Evolutionary conservation across 306 rosid genomes (phyloP).

Genomic region (Potentilla sterilis): DNA sequence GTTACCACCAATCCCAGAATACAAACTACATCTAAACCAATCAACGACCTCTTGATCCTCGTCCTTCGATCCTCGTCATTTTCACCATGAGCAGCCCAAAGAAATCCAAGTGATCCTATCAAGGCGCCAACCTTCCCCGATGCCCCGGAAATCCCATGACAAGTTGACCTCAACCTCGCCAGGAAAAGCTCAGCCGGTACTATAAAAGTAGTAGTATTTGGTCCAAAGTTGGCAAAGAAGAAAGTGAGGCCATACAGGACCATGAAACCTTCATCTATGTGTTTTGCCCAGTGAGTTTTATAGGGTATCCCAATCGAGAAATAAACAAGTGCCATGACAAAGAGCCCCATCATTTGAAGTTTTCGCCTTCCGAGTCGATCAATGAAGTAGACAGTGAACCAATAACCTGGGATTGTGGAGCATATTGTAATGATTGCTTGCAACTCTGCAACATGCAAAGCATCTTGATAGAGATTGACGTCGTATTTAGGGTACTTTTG

Average conservation of each 20-base stretch:
- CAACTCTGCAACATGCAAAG: slow-evolving; percentile 37
- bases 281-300: slow-evolving; percentile 27
- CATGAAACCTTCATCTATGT: slow-evolving; percentile 31
- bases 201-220: slow-evolving; percentile 81
- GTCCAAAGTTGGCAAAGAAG: slow-evolving; percentile 86
- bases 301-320: slow-evolving; percentile 60
- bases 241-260: slow-evolving; percentile 62
- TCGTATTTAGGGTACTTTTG: rapidly evolving
- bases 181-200: slow-evolving; percentile 82
- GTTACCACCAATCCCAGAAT: slow-evolving; percentile 54
- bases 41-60: slow-evolving; percentile 4
- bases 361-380: slow-evolving; percentile 64
- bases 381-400: slow-evolving; percentile 61
- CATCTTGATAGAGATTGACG: slow-evolving; percentile 31
- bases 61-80: not conserved
- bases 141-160: slow-evolving; percentile 84
- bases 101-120: slow-evolving; percentile 63
- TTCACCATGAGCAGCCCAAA: slow-evolving; percentile 40
- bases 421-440: slow-evolving; percentile 58
- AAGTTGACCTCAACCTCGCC: slow-evolving; percentile 69
- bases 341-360: slow-evolving; percentile 64
- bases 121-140: slow-evolving; percentile 67
- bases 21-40: slow-evolving; percentile 62
- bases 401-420: slow-evolving; percentile 78
- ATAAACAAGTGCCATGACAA: slow-evolving; percentile 50